Conservation (phyloP, 2,329 filamentous ascomycete genomes). For the Plenodomus biglobosus region DNA sequence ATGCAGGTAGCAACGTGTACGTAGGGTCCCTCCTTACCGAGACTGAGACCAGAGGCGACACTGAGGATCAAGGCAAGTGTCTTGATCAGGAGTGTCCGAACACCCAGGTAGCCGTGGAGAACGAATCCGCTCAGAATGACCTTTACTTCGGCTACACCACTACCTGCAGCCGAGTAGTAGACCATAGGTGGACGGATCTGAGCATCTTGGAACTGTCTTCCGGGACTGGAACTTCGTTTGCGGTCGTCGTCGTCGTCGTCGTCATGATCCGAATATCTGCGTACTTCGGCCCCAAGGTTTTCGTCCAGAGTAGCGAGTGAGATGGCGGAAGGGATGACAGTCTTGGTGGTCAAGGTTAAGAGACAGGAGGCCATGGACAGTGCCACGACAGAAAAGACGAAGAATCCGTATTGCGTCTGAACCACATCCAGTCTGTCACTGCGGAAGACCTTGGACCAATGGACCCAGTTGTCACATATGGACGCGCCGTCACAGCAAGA, state of each 20-base stretch:
- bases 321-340: slow-evolving; percentile 85
- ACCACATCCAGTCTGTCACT: slow-evolving; percentile 50
- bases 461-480: slow-evolving; percentile 61
- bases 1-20: slow-evolving; percentile 97
- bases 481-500: slow-evolving; percentile 61
- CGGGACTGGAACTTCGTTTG: slow-evolving; percentile 47
- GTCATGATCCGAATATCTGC: slow-evolving; percentile 44
- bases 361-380: slow-evolving; percentile 74
- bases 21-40: slow-evolving; percentile 94
- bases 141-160: slow-evolving; percentile 94
- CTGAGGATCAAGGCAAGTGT: slow-evolving; percentile 79
- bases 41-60: slow-evolving; percentile 86
- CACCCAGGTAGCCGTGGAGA: slow-evolving; percentile 88
- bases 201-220: slow-evolving; percentile 44
- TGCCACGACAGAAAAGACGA: slow-evolving; percentile 69
- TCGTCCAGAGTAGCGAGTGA: slow-evolving; percentile 88
- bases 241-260: slow-evolving; percentile 50
- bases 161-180: slow-evolving; percentile 94
- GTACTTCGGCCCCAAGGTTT: slow-evolving; percentile 71
- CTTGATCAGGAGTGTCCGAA: slow-evolving; percentile 85
- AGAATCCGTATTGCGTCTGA: slow-evolving; percentile 78
- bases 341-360: slow-evolving; percentile 87
- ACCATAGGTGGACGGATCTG: slow-evolving; percentile 68
- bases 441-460: slow-evolving; percentile 64
- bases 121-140: slow-evolving; percentile 98